These are phyloP conservation scores for Leccinum sublutescens DNA, from an alignment of 768 basidiomycete species.

Conservation along the genomic window DNA sequence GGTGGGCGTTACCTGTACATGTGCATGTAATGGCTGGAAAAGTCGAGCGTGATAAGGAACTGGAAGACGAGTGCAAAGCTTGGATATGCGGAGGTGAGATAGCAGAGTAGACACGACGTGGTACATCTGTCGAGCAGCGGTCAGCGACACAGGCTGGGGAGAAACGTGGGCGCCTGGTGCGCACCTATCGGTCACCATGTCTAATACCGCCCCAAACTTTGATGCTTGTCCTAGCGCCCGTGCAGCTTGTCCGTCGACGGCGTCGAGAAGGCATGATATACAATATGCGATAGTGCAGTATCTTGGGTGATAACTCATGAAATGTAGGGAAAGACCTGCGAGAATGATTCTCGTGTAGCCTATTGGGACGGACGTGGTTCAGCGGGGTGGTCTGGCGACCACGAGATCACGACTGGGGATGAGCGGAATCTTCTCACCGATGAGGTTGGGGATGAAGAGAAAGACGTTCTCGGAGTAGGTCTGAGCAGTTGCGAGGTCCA, in stretches of 20 bases:
- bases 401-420: background rate
- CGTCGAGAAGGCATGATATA: constrained; percentile 90
- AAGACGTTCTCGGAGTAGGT: constrained; percentile 94
- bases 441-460: constrained; percentile 95
- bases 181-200: constrained; percentile 99
- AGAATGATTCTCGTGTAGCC: constrained; percentile 91
- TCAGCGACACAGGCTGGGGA: background rate
- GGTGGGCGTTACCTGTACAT: constrained; percentile 82
- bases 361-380: constrained; percentile 29
- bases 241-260: constrained; percentile 92
- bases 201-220: constrained; percentile 95
- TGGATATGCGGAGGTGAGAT: constrained; percentile 89
- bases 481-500: constrained; percentile 85
- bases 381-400: background rate
- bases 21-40: constrained; percentile 98
- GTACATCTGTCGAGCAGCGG: constrained; percentile 70
- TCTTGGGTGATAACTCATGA: constrained; percentile 94
- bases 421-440: constrained; percentile 53
- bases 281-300: constrained; percentile 88
- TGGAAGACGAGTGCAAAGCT: constrained; percentile 84
- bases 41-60: constrained; percentile 94
- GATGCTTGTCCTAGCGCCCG: constrained; percentile 86
- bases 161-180: constrained; percentile 20
- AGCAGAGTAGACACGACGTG: constrained; percentile 91
- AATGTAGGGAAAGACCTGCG: constrained; percentile 84